These are phyloP conservation scores for Plasmodium coatneyi DNA, from an alignment of 169 alveolate species.

Conservation along the genomic window DNA sequence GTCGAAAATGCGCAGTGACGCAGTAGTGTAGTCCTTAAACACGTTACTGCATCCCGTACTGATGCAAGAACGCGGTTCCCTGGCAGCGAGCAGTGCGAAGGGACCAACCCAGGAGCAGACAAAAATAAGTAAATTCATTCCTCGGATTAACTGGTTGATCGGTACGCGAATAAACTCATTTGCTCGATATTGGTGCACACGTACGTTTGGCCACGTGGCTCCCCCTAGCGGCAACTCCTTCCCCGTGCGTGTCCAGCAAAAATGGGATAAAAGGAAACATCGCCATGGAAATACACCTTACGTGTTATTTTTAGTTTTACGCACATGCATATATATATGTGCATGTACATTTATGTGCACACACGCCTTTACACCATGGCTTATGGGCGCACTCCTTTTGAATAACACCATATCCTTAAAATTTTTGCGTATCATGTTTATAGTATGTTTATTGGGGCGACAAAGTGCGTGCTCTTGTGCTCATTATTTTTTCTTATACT, in stretches of 20 bases:
- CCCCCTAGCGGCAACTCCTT: not conserved
- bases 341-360: not conserved
- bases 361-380: not conserved
- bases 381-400: not conserved
- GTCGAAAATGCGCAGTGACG: slow-evolving; percentile 25
- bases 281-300: not conserved
- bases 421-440: not conserved
- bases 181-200: not conserved
- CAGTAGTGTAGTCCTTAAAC: not conserved
- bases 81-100: not conserved
- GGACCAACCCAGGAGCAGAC: not conserved
- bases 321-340: not conserved
- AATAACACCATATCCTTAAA: not conserved
- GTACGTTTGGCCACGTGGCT: not conserved
- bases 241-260: not conserved
- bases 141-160: not conserved
- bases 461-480: not conserved
- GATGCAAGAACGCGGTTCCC: not conserved
- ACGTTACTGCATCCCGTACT: not conserved
- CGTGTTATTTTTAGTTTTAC: not conserved
- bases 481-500: not conserved
- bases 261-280: not conserved
- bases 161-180: not conserved
- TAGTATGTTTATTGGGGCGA: slow-evolving; percentile 3
- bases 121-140: not conserved